Evolutionary conservation across 352 stramenopile genomes (phyloP).

Genomic region (Phytophthora fragariaefolia): DNA sequence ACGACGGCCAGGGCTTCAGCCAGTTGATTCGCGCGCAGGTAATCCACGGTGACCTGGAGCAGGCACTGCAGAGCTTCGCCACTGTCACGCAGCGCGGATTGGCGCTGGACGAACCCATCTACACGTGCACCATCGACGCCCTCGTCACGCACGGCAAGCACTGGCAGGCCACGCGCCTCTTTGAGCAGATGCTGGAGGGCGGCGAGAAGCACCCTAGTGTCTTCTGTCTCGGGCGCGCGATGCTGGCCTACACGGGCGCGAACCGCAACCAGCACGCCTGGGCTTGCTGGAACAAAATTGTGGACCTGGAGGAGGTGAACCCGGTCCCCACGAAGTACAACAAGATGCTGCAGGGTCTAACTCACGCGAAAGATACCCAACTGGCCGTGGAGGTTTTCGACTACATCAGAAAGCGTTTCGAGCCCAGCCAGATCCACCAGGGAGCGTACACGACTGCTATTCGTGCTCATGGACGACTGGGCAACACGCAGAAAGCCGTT

Average conservation of each 20-base stretch:
- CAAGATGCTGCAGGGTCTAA: conserved; percentile 67
- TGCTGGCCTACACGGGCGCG: conserved; percentile 78
- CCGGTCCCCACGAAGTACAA: conserved; percentile 62
- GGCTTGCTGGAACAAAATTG: conserved; percentile 78
- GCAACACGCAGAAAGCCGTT: conserved; percentile 64
- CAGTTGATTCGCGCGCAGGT: conserved; percentile 85
- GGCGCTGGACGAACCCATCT: conserved; percentile 69
- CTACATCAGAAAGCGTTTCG: conserved; percentile 56
- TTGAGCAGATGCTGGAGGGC: conserved; percentile 72
- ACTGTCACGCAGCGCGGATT: conserved; percentile 59
- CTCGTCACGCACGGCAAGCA: conserved; percentile 63
- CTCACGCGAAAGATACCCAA: conserved; percentile 63
- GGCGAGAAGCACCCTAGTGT: conserved; percentile 64
- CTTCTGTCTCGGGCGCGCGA: conserved; percentile 80
- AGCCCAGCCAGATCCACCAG: conserved; percentile 55
- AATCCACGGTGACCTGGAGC: conserved; percentile 61
- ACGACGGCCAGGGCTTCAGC: conserved; percentile 60
- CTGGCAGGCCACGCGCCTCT: conserved; percentile 75
- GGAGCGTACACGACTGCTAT: conserved; percentile 71
- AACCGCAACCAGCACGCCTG: conserved; percentile 67
- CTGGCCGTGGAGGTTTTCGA: conserved; percentile 73
- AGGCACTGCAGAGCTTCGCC: conserved; percentile 82
- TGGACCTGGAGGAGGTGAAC: conserved; percentile 48
- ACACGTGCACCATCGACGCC: conserved; percentile 77
- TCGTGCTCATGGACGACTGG: conserved; percentile 71